These are phyloP conservation scores for Annulohypoxylon moriforme DNA, from an alignment of 495 filamentous ascomycete genomes.

Conservation along the genomic window DNA sequence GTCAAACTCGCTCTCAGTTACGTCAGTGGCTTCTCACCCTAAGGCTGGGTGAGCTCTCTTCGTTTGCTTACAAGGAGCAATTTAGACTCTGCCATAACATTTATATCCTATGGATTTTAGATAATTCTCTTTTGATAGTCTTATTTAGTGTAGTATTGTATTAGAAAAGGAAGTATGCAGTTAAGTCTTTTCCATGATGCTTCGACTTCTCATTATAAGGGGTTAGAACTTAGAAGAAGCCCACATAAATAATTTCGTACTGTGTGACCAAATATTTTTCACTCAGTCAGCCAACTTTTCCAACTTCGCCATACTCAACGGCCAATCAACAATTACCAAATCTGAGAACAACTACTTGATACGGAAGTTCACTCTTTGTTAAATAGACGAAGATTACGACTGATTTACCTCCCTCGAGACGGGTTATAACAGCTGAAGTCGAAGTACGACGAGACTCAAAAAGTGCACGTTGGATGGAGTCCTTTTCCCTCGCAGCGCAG, in stretches of 20 bases:
- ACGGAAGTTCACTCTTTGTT: not conserved
- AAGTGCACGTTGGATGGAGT: constrained; percentile 39
- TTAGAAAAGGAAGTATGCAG: no score
- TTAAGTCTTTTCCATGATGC: constrained; percentile 9
- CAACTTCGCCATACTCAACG: constrained; percentile 6
- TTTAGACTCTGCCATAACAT: no score
- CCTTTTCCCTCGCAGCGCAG: constrained; percentile 46
- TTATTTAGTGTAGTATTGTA: not conserved
- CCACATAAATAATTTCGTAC: constrained; percentile 28
- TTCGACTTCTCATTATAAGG: not conserved
- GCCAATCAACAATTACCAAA: constrained; percentile 10
- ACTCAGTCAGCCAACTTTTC: not conserved
- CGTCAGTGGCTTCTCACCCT: not conserved
- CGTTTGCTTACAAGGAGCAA: not conserved
- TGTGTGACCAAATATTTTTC: constrained; percentile 6
- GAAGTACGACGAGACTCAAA: not conserved
- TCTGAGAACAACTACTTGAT: not conserved
- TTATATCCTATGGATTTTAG: not conserved
- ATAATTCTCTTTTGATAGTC: not conserved
- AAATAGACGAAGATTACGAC: not conserved
- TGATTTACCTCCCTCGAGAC: not conserved
- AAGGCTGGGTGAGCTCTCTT: no score
- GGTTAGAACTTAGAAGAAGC: not conserved
- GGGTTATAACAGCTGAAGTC: not conserved
- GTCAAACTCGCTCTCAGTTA: not conserved